Evolutionary conservation across 139 green algal genomes (phyloP), one percentile per base, ranked within the genome.

Genomic region (Tetraselmis chui): DNA sequence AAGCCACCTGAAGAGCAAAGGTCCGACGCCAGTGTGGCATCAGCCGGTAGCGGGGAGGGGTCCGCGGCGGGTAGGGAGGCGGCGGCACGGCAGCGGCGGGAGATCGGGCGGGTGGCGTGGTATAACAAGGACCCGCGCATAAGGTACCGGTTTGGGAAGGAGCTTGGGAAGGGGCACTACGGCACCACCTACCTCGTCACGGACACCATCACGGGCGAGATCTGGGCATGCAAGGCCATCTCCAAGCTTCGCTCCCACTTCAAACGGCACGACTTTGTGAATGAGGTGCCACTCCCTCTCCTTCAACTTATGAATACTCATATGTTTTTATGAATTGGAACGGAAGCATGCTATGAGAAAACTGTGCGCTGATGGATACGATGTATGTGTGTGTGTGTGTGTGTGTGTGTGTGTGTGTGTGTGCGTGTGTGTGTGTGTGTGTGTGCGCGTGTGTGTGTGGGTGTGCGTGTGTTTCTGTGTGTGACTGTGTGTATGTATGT

Each of bases 361-460:
- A 18, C 18, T 5, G 18, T 18, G 45, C 45, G 11, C 45, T 18
- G 45, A 67, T 67, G 76, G 91, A 94, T 85, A 92, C 97, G 23
- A 87, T 98, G 79, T 94, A 97, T 77, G 88, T 98, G 75, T 88
- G 92, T 32, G 82, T 91, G 24, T 93, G 97, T 84, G 85, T 94
- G 2, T 83, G 90, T 31, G 91, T 94, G 1, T 82, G 92, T 86
- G 81, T 90, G 58, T 88, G 93, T 77, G 80, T 94, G 0, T 88
- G 83, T 1, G 92, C 89, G 1, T 92, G 97, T 84, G 80, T 81
- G 2, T 95, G 97, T 89, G 89, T 98, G 31, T n/a, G n/a, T n/a
- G n/a, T n/a, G n/a, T n/a, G n/a, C n/a, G n/a, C n/a, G n/a, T n/a
- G n/a, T n/a, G n/a, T n/a, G n/a, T n/a, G n/a, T n/a, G n/a, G n/a